Conservation (phyloP, 164 flowering plant species). For the Stephania japonica region DNA sequence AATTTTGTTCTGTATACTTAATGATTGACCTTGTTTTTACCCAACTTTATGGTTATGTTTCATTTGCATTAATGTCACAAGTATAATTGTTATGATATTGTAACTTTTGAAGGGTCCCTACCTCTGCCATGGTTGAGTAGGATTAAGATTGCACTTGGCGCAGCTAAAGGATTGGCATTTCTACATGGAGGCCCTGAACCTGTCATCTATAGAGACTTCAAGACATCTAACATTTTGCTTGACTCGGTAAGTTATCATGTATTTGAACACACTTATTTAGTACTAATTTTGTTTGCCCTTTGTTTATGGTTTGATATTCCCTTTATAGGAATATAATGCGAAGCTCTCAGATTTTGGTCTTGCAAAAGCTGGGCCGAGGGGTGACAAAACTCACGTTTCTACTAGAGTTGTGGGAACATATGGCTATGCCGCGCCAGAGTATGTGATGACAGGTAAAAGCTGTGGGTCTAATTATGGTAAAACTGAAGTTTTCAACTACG, state of each 20-base stretch:
- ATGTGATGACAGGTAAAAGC: slow-evolving; percentile 88
- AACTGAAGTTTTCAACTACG: neutral
- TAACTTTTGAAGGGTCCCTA: slow-evolving; percentile 49
- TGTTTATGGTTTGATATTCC: slow-evolving; percentile 6
- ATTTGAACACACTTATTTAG: neutral
- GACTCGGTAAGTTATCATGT: slow-evolving; percentile 56
- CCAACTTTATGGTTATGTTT: no score
- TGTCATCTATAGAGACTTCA: slow-evolving; percentile 90
- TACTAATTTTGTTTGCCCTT: slow-evolving; percentile 4
- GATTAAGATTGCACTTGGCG: slow-evolving; percentile 89
- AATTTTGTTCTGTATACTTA: neutral
- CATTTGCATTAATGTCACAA: neutral
- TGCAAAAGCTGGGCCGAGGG: slow-evolving; percentile 96
- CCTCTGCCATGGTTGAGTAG: slow-evolving; percentile 94
- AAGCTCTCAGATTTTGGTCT: slow-evolving; percentile 98
- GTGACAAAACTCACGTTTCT: slow-evolving; percentile 94
- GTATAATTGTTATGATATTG: slow-evolving; percentile 6
- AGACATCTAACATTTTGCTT: slow-evolving; percentile 94
- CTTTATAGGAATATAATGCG: slow-evolving; percentile 77
- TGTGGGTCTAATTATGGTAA: neutral
- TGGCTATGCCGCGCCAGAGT: slow-evolving; percentile 99
- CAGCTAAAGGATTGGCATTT: slow-evolving; percentile 95
- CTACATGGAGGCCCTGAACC: slow-evolving; percentile 80
- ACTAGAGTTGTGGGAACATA: slow-evolving; percentile 95
- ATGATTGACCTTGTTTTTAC: no score